Base-by-base conservation (phyloP, 495 filamentous ascomycete genomes). In the Haplographium delicatum region DNA sequence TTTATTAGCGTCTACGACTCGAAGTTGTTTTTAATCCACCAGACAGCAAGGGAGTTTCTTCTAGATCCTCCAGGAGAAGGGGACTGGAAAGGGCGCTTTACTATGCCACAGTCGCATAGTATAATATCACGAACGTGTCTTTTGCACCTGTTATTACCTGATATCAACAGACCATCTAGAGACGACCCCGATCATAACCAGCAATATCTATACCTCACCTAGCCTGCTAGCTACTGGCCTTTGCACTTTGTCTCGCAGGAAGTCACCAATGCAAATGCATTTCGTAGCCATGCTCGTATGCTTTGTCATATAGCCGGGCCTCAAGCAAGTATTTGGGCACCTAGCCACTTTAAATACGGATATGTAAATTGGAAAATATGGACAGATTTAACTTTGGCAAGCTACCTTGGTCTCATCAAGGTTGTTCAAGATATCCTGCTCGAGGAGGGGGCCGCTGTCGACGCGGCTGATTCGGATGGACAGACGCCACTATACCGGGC, bases 31-130 rank as follows among this genome's bases (percentile, higher is more conserved):
- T 65, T 71, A 22, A 64, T 73, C 24, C 68, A 73, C 52, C 62
- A 69, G 25, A 72, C 67, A 24, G 67, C 66, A 30, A 65, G 55
- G 43, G 67, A 70, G 39, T 73, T 72, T 19, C 62, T 70, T 15
- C 51, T 40, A 15, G 11, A 37, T 50, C 16, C 50, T 9, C 7
- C 50, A 37, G 18, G 19, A 28, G 6, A 20, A 22, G 31, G 43
- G 25, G 50, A 50, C 19, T 64, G 56, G 62, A 25, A 58, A 30
- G 47, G 49, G 4, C 33, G 38, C 41, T 31, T 62, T 31, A 44
- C 47, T 1, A 47, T 47, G 7, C 13, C 0, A 31, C n/a, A 49
- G 31, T 52, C 52, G 15, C 51, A 62, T 39, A 30, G 42, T 38
- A 50, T 16, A 15, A 47, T 62, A 31, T 50, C 49, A 6, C 44